Base-by-base conservation (phyloP, 345 rosid species). In the Reutealis trisperma region DNA sequence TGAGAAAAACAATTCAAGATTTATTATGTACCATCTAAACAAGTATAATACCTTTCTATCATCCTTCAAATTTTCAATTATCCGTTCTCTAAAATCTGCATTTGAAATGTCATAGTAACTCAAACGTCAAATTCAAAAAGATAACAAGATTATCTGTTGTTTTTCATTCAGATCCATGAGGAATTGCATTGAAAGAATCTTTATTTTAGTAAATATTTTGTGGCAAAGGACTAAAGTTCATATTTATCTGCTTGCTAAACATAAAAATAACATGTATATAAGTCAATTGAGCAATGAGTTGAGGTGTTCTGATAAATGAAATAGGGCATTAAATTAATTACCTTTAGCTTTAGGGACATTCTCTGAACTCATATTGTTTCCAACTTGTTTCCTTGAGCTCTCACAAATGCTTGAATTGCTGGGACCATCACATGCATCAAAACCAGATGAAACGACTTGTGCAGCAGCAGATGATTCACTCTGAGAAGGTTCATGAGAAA, bases 401-500 rank as follows among this genome's bases (percentile, higher is more conserved):
- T 89, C 93, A 67, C 86, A 82, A 54, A 86, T 16, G 76, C 80
- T 81, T 32, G 96, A 91, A 84, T 82, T 83, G 83, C 86, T 85
- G 19, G 90, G 90, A 59, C 87, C 90, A 76, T 89, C 96, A 77
- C 84, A 88, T 7, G 79, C 84, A 78, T 89, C 93, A 59, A 88
- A 83, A 73, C 88, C 86, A 66, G 89, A 82, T 78, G 94, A 91
- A 80, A 85, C 30, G 52, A 89, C 85, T 11, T 90, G 92, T 67
- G 93, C 89, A 78, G 88, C 95, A 44, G 92, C 91, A 12, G 96
- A 89, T 74, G 96, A 91, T 83, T 88, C 93, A 58, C 90, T 88
- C 61, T 77, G 93, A 19, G 93, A 91, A 67, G 87, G 84, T 86
- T 91, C 93, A 57, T 81, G 76, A 71, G 95, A 91, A 78, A 82